Evolutionary conservation across 768 basidiomycete genomes (phyloP).

Genomic region (Pluteus cervinus): DNA sequence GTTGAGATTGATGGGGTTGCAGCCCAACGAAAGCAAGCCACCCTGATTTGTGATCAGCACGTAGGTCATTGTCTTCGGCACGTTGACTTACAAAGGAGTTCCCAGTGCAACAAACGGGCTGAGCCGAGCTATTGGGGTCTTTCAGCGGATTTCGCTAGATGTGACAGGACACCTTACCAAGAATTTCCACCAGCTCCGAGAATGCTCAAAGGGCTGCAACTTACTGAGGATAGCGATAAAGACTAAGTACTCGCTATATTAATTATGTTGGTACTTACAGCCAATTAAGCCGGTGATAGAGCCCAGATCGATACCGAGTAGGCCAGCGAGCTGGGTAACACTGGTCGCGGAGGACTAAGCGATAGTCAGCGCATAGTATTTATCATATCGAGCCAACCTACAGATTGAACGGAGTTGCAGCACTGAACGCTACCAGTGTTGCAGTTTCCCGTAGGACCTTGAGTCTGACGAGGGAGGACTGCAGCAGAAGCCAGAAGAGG

Average conservation of each 20-base stretch:
- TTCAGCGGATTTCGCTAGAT: background rate
- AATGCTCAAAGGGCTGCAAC: conserved; percentile 12
- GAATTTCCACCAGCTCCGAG: conserved; percentile 11
- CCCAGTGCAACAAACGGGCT: conserved; percentile 16
- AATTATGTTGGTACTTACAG: conserved; percentile 10
- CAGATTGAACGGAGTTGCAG: conserved; percentile 15
- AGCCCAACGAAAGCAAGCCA: conserved; percentile 12
- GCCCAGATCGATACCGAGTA: conserved; percentile 9
- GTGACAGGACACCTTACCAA: conserved; percentile 9
- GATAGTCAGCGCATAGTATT: background rate
- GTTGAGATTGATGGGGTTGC: conserved; percentile 1
- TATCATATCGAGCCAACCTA: conserved; percentile 4
- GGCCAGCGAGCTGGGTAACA: conserved; percentile 3
- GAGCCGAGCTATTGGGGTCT: conserved; percentile 9
- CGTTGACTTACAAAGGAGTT: conserved; percentile 14
- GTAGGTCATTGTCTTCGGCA: background rate
- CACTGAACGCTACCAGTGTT: conserved; percentile 14
- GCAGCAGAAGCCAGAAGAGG: no score
- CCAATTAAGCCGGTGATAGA: conserved; percentile 13
- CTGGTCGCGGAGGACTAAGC: background rate
- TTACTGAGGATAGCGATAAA: conserved; percentile 7
- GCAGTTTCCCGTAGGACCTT: no score
- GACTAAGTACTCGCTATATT: no score
- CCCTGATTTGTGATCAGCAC: conserved; percentile 2
- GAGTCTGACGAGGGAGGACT: no score